phyloP scores from a whole-genome alignment of 805 yeast species.

The Lipomyces anomalus region DNA sequence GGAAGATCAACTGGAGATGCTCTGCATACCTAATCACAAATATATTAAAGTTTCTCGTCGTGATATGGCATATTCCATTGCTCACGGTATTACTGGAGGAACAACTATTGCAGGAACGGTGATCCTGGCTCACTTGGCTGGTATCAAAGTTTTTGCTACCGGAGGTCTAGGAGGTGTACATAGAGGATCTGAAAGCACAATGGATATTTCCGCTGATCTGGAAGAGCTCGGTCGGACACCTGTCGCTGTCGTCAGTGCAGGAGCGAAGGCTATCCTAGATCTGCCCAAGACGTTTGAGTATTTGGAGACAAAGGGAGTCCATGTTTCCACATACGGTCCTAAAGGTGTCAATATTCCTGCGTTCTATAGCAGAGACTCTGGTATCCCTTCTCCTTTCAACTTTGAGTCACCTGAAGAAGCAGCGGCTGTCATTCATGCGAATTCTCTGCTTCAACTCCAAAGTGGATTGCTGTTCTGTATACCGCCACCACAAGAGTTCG shows the following conservation, averaged over 20 bases:
- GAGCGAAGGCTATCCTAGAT: conserved; percentile 82
- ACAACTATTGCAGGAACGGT: conserved; percentile 87
- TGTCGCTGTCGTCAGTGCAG: conserved; percentile 86
- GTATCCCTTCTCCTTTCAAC: conserved; percentile 61
- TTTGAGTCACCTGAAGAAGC: conserved; percentile 52
- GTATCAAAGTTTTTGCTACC: conserved; percentile 81
- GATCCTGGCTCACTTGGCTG: conserved; percentile 70
- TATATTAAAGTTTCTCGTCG: conserved; percentile 65
- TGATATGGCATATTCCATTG: conserved; percentile 50
- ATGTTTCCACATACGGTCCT: conserved; percentile 63
- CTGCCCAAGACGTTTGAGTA: conserved; percentile 77
- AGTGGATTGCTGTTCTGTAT: conserved; percentile 76
- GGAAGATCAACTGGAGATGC: conserved; percentile 40
- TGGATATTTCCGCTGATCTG: conserved; percentile 83
- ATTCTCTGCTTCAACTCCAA: conserved; percentile 44
- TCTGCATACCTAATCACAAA: conserved; percentile 16
- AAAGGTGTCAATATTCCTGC: conserved; percentile 63
- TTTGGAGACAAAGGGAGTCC: conserved; percentile 86
- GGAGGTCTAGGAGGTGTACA: conserved; percentile 95
- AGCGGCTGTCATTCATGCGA: conserved; percentile 51
- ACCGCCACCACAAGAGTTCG: conserved; percentile 67
- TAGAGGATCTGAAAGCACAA: conserved; percentile 62
- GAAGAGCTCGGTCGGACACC: conserved; percentile 80
- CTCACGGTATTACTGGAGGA: conserved; percentile 61
- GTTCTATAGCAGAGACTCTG: conserved; percentile 72